Evolutionary conservation across 2,329 filamentous ascomycete species (phyloP).

Genomic region (Drechslerella stenobrocha): DNA sequence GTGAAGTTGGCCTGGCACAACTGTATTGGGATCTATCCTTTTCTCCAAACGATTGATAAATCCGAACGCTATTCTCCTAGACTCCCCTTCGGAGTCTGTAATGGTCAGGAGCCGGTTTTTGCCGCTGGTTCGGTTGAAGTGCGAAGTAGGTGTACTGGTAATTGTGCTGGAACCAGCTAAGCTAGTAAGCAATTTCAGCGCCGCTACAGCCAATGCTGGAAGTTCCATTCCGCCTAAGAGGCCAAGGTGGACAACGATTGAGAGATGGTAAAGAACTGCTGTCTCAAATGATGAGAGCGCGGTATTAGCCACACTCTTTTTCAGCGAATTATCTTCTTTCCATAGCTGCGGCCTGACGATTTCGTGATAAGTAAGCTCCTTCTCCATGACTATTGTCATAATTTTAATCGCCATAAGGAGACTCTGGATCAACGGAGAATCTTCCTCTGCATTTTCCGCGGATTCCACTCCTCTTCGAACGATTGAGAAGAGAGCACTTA

Average conservation of each 20-base stretch:
- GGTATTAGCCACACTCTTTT: conserved; percentile 69
- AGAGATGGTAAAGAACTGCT: conserved; percentile 77
- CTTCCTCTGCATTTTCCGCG: conserved; percentile 67
- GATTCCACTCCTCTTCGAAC: conserved; percentile 72
- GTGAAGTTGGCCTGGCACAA: conserved; percentile 32
- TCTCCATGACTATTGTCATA: conserved; percentile 77
- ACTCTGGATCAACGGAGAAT: conserved; percentile 79
- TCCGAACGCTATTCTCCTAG: conserved; percentile 72
- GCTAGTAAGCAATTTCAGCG: conserved; percentile 79
- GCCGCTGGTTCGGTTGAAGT: conserved; percentile 65
- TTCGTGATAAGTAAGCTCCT: conserved; percentile 89
- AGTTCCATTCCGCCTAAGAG: conserved; percentile 85
- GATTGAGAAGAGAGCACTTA: conserved; percentile 74
- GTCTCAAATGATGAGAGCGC: conserved; percentile 91
- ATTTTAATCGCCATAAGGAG: conserved; percentile 80
- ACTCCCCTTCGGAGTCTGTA: conserved; percentile 78
- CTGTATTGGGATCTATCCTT: conserved; percentile 19
- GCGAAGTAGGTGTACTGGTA: conserved; percentile 65
- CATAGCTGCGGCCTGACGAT: conserved; percentile 80
- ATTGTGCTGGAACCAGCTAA: conserved; percentile 82
- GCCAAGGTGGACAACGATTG: conserved; percentile 78
- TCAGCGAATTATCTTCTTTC: conserved; percentile 64
- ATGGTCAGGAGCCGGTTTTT: conserved; percentile 85
- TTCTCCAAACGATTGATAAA: conserved; percentile 52
- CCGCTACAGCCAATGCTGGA: conserved; percentile 75